A percentile compares a stretch with the other conserved stretches of the same genome.
Evolutionary conservation across 345 rosid species (phyloP).

Genomic region (Aquilaria yunnanensis): DNA sequence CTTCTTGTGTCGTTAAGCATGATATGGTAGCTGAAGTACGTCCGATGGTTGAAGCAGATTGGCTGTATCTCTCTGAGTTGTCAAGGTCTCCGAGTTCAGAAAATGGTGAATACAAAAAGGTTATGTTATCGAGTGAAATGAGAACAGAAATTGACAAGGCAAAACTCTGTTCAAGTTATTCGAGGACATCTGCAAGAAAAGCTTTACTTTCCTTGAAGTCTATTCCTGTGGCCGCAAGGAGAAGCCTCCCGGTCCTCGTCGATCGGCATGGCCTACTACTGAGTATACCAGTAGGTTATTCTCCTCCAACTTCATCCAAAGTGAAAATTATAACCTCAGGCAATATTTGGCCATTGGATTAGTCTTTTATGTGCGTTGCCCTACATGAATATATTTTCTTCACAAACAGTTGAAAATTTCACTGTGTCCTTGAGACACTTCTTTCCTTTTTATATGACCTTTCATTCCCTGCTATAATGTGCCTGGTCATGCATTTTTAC

Average conservation of each 20-base stretch:
- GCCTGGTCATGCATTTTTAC: not conserved
- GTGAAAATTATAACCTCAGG: no score
- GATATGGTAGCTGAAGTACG: constrained; percentile 45
- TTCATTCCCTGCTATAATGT: not conserved
- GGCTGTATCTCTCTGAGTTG: constrained; percentile 73
- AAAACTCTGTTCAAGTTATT: constrained; percentile 21
- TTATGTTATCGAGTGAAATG: not conserved
- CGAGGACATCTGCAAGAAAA: constrained; percentile 37
- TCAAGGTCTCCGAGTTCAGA: constrained; percentile 26
- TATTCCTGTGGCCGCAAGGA: constrained; percentile 65
- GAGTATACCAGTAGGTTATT: constrained; percentile 60
- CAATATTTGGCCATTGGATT: no score
- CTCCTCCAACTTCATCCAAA: constrained; percentile 3
- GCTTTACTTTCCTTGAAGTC: constrained; percentile 49
- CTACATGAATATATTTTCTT: not conserved
- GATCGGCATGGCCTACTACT: constrained; percentile 42
- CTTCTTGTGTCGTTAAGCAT: constrained; percentile 21
- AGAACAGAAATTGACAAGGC: constrained; percentile 14
- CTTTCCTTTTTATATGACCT: no score
- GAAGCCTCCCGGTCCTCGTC: constrained; percentile 72
- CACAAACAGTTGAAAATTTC: not conserved
- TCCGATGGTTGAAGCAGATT: constrained; percentile 64
- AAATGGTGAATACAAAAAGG: constrained; percentile 17
- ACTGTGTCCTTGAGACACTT: not conserved
- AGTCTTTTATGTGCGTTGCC: not conserved